Conservation (phyloP, 1,284 basidiomycete genomes). For the Abortiporus biennis region DNA sequence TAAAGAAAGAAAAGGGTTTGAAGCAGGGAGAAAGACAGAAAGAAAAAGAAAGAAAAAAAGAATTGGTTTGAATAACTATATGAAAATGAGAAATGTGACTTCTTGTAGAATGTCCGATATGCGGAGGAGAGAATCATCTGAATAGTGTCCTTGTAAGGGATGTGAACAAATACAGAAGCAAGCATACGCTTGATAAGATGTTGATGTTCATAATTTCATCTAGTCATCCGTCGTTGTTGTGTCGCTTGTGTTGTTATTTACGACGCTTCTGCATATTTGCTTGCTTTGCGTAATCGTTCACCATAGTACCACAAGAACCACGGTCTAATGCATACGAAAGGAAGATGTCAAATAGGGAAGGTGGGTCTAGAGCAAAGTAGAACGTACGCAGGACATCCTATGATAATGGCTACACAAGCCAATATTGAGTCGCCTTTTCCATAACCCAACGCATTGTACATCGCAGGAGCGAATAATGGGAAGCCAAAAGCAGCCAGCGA, state of each 20-base stretch:
- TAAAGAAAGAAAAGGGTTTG: too few relatives aligned
- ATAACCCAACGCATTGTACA: conserved; percentile 52
- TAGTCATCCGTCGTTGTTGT: too few relatives aligned
- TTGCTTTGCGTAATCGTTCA: conserved; percentile 29
- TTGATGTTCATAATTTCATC: too few relatives aligned
- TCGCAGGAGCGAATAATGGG: conserved; percentile 53
- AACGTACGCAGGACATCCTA: conserved; percentile 55
- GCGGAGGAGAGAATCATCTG: too few relatives aligned
- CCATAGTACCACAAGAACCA: conserved; percentile 43
- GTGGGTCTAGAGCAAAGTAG: not conserved
- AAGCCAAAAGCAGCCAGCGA: conserved; percentile 54
- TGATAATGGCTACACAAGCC: conserved; percentile 38
- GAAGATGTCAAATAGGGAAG: not conserved
- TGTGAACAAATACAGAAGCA: too few relatives aligned
- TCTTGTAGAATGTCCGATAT: too few relatives aligned
- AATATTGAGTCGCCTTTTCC: conserved; percentile 55
- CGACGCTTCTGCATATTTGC: conserved; percentile 20
- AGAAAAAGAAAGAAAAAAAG: too few relatives aligned
- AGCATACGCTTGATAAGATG: too few relatives aligned
- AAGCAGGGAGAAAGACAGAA: not conserved
- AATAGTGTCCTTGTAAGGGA: too few relatives aligned
- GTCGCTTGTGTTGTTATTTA: too few relatives aligned
- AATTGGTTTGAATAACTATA: too few relatives aligned
- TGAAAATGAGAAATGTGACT: too few relatives aligned
- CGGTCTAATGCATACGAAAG: conserved; percentile 25